Evolutionary conservation across 2,329 filamentous ascomycete species (phyloP).

Genomic region (Botrytis fragariae): DNA sequence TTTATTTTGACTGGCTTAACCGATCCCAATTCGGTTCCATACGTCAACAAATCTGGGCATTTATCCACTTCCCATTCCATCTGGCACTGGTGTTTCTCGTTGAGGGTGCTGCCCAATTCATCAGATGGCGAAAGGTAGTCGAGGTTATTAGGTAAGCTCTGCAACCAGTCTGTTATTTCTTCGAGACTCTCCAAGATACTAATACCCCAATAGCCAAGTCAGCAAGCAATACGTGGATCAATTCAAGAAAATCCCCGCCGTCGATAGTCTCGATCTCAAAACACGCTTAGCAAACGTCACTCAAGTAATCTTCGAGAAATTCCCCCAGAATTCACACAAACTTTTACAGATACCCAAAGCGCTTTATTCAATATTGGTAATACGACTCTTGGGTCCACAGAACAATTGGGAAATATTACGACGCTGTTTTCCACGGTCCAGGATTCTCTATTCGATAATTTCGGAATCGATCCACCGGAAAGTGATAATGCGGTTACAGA

Average conservation of each 20-base stretch:
- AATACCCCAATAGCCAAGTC: neutral
- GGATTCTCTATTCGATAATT: constrained; percentile 30
- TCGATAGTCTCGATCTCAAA: constrained; percentile 7
- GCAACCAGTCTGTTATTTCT: accelerated
- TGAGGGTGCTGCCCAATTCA: constrained; percentile 44
- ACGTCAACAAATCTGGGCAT: constrained; percentile 41
- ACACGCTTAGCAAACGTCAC: constrained; percentile 18
- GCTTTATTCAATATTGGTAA: neutral
- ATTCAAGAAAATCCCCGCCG: neutral
- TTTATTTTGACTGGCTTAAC: constrained; percentile 32
- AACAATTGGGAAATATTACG: neutral
- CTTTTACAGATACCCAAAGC: neutral
- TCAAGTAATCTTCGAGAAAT: constrained; percentile 21
- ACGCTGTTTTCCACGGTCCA: constrained; percentile 22
- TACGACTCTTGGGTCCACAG: neutral
- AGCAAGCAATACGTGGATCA: constrained; percentile 1
- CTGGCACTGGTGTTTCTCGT: constrained; percentile 54
- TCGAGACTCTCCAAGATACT: neutral
- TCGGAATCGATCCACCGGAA: constrained; percentile 17
- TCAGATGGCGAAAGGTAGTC: constrained; percentile 30
- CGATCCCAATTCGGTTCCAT: constrained; percentile 27
- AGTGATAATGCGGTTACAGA: constrained; percentile 8
- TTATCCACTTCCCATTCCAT: constrained; percentile 56
- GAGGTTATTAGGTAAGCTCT: constrained; percentile 24
- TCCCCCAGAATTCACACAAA: constrained; percentile 22